Percentiles rank a stretch among this genome's conserved stretches.
phyloP scores from a whole-genome alignment of 176 grass and related monocot species.

The Aegilops longissima region DNA sequence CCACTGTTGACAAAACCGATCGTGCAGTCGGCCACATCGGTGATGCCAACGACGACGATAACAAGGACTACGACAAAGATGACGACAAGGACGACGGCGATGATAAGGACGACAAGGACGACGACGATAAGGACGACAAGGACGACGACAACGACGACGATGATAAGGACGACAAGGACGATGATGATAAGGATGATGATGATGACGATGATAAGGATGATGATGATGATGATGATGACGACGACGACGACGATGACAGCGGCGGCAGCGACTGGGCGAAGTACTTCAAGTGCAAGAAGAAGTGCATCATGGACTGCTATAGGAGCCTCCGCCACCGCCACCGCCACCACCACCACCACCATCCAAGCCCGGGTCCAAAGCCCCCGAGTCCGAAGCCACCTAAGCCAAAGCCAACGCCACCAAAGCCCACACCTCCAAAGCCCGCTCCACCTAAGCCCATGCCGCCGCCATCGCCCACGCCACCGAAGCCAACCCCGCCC shows the following conservation, averaged over 20 bases:
- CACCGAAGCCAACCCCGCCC: not conserved
- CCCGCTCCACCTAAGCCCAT: not conserved
- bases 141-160: not conserved
- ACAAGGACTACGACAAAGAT: too few species aligned
- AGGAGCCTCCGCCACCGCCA: not conserved
- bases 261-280: not conserved
- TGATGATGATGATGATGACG: not conserved
- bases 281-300: slow-evolving; percentile 31
- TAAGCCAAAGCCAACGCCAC: not conserved
- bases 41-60: not conserved
- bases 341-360: not conserved
- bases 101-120: too few species aligned
- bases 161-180: not conserved
- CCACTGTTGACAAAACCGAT: not conserved
- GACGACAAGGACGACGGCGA: not conserved
- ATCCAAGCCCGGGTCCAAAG: not conserved
- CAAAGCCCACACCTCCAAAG: not conserved
- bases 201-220: not conserved
- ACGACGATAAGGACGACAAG: not conserved
- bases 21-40: not conserved
- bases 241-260: not conserved
- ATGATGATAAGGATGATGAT: not conserved
- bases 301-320: slow-evolving; percentile 42
- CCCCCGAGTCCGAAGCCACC: not conserved
- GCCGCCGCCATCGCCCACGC: not conserved